phyloP scores from a whole-genome alignment of 805 yeast genomes.

The Saturnispora sekii region DNA sequence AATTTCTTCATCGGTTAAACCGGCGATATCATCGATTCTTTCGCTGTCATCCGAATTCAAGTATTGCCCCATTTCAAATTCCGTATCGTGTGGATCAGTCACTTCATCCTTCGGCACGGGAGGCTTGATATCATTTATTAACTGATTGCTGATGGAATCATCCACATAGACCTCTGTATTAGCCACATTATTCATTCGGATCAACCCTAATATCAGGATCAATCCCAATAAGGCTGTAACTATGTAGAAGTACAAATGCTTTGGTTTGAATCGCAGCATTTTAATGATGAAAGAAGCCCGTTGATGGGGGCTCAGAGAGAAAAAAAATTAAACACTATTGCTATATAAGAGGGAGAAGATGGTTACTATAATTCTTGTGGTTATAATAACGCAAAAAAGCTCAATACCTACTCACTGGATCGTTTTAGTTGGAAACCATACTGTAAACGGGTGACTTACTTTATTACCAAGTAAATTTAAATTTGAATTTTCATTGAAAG shows the following conservation, averaged over 20 bases:
- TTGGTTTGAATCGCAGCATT: constrained; percentile 6
- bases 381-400: too few relatives aligned
- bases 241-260: constrained; percentile 1
- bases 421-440: too few relatives aligned
- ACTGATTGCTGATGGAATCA: neutral
- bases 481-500: too few relatives aligned
- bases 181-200: neutral
- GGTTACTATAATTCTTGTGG: too few relatives aligned
- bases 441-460: too few relatives aligned
- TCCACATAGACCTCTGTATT: neutral
- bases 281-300: neutral
- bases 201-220: neutral
- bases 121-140: neutral
- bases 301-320: neutral
- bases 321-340: too few relatives aligned
- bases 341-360: too few relatives aligned
- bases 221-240: neutral
- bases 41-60: neutral
- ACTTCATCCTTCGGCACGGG: neutral
- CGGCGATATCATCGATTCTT: constrained; percentile 5
- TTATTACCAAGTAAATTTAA: too few relatives aligned
- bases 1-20: constrained; percentile 14
- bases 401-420: too few relatives aligned
- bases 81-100: constrained; percentile 5
- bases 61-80: neutral